Percentiles rank a stretch among this genome's conserved stretches.
Evolutionary conservation across 2,329 filamentous ascomycete genomes (phyloP).

Genomic region (Fonsecaea pedrosoi): DNA sequence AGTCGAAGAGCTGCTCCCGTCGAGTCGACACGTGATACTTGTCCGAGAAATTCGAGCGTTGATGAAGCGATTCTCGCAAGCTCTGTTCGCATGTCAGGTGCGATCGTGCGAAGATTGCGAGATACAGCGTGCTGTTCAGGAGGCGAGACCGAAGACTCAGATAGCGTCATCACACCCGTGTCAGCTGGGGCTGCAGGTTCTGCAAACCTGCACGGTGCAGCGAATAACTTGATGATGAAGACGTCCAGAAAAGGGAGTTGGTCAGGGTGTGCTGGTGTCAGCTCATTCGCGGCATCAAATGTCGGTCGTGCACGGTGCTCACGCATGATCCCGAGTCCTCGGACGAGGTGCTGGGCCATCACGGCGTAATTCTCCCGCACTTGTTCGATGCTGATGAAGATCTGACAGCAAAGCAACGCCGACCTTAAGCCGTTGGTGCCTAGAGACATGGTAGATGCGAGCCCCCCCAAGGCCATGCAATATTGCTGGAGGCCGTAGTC

Average conservation of each 20-base stretch:
- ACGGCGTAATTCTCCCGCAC: constrained; percentile 50
- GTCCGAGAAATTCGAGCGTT: constrained; percentile 46
- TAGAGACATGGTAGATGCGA: constrained; percentile 49
- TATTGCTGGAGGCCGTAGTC: constrained; percentile 54
- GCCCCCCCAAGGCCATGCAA: constrained; percentile 49
- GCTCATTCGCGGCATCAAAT: constrained; percentile 40
- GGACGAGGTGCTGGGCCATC: constrained; percentile 54
- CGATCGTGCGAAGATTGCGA: constrained; percentile 44
- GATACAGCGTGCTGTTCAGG: constrained; percentile 39
- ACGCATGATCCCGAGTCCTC: constrained; percentile 54
- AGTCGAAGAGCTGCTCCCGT: constrained; percentile 40
- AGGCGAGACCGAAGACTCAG: constrained; percentile 36
- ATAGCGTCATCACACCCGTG: constrained; percentile 30
- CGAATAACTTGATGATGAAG: constrained; percentile 54
- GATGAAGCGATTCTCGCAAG: constrained; percentile 46
- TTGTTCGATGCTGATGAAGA: constrained; percentile 59
- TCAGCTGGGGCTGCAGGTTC: constrained; percentile 41
- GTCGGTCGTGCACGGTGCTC: constrained; percentile 50
- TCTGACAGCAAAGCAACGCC: constrained; percentile 55
- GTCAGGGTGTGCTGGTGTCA: constrained; percentile 45
- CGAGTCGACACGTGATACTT: constrained; percentile 42
- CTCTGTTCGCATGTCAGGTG: constrained; percentile 48
- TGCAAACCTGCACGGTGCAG: constrained; percentile 52
- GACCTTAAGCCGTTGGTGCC: constrained; percentile 45
- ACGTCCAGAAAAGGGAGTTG: constrained; percentile 51